Evolutionary conservation across 202 grass and related monocot genomes (phyloP), one percentile per base, ranked within the genome.

Genomic region (Thinopyrum obtusiflorum): DNA sequence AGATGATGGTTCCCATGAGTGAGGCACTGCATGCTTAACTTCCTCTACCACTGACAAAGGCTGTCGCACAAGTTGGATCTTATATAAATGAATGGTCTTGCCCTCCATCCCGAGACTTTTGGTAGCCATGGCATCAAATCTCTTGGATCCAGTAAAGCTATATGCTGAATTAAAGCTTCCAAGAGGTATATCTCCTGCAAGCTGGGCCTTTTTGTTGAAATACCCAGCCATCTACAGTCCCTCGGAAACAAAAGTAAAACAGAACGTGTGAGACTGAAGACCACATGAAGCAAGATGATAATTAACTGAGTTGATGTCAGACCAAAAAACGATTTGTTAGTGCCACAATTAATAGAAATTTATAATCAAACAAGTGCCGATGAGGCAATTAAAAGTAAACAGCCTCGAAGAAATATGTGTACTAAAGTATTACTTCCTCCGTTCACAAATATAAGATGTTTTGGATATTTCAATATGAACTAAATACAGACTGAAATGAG

Each of bases 91-190:
- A 40, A 91, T 65, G 31, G 78, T 70, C 33, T 80, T 91, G n/a
- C 89, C 84, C 26, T 89, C 84, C 79, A 85, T 79, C 65, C 86
- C 89, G 59, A 94, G 89, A 67, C 77, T 87, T 78, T 94, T 91
- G 32, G 89, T 94, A 36, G 86, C 47, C 61, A 66, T 60, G 24
- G 87, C 87, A 88, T 94, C 87, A n/a, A 82, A 76, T 91, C 87
- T 94, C 64, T 85, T 91, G 36, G 71, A 94, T 66, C 89, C 89
- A 76, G 70, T 87, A 77, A 94, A 89, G 73, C 84, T 85, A 80
- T 91, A 94, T 79, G 81, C 81, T n/a, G 69, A 89, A 69, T 89
- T 91, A 61, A 94, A 94, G 77, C 72, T 86, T 61, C 92, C 92
- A 40, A 89, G 36, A 53, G 87, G 89, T 75, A 89, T n/a, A 68